phyloP scores from a whole-genome alignment of 2,329 filamentous ascomycete genomes.

The Aspergillus sclerotialis region DNA sequence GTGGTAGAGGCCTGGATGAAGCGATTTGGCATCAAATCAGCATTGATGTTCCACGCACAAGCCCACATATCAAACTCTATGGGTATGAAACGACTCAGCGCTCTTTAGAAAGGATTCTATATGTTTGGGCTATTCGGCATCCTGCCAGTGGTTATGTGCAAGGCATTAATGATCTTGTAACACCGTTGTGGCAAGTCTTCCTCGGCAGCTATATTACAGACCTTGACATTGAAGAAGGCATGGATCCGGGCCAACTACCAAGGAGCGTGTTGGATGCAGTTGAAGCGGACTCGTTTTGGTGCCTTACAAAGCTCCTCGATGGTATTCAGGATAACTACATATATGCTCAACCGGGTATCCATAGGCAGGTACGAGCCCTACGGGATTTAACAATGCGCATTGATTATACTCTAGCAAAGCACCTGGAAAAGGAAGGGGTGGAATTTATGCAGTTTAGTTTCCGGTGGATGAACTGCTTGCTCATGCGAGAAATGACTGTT shows the following conservation, averaged over 20 bases:
- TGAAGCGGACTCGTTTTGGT: constrained; percentile 98
- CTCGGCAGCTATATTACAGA: constrained; percentile 93
- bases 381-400: constrained; percentile 88
- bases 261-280: constrained; percentile 89
- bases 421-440: constrained; percentile 82
- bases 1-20: constrained; percentile 77
- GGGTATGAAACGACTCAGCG: constrained; percentile 92
- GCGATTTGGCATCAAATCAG: constrained; percentile 99
- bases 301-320: constrained; percentile 92
- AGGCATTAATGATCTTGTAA: constrained; percentile 96
- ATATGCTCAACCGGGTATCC: constrained; percentile 92
- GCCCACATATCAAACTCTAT: constrained; percentile 91
- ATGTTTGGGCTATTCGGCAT: constrained; percentile 96
- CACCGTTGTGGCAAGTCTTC: constrained; percentile 97
- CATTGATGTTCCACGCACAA: constrained; percentile 93
- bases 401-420: constrained; percentile 73
- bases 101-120: constrained; percentile 88
- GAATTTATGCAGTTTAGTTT: constrained; percentile 99
- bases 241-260: constrained; percentile 93
- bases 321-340: constrained; percentile 99
- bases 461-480: constrained; percentile 97
- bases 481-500: constrained; percentile 96
- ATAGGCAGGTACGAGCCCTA: constrained; percentile 82
- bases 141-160: constrained; percentile 97
- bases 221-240: constrained; percentile 80